Base-by-base conservation (phyloP, 2,329 filamentous ascomycete species). In the Sporothrix pallida region DNA sequence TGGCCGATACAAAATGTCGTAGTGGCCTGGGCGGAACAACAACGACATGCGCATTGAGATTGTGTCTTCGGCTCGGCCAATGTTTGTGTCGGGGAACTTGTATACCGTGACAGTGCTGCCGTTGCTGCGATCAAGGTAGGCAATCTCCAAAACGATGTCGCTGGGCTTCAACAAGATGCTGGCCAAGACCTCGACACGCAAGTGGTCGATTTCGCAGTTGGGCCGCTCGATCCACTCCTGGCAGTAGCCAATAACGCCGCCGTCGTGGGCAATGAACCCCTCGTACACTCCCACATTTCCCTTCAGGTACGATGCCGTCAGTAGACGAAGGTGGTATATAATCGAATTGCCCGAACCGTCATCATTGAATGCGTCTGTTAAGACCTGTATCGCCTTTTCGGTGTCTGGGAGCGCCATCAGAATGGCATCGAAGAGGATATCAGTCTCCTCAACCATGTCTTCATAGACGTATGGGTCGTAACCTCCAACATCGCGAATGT, bases 251-350 rank as follows among this genome's bases (percentile, higher is more conserved):
- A 89, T 87, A 50, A 96, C 84, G 69, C 85, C 85, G 50, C 81
- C 80, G n/a, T 82, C 84, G 71, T 89, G 88, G 6, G 85, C 83
- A 37, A 97, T 87, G 80, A 94, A 98, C 8, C 89, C 88, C 77
- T 90, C 86, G 79, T 94, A 98, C 48, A 88, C 85, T 15, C 86
- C 87, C 0, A 88, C 83, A 78, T 95, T 89, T 15, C 90, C 88
- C 83, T 93, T 95, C 82, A 98, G 90, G 87, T 91, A 97, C 0
- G 94, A 91, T 77, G 91, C 92, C 10, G 95, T 94, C 74, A 98
- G 87, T 44, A 97, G 87, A 82, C 97, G 85, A 65, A 88, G 89
- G 81, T 97, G 94, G 78, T 95, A 97, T 78, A 98, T 92, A 80
- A 98, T 92, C 77, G 89, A 87, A 80, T 91, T 90, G 23, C 94